Conservation (phyloP, 306 rosid genomes). For the Cicer judaicum region DNA sequence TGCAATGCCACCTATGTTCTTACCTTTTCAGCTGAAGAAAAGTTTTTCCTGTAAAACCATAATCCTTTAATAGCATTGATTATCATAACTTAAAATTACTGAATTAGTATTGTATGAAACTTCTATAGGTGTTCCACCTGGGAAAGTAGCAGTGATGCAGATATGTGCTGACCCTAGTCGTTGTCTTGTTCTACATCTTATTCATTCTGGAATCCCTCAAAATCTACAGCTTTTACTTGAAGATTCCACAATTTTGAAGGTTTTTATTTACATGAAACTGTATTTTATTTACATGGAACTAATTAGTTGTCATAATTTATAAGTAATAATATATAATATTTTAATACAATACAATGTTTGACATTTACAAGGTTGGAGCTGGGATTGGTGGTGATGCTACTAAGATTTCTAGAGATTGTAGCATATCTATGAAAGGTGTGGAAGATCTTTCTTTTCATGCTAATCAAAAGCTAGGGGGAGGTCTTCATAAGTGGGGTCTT, state of each 20-base stretch:
- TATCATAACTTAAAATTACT: constrained; percentile 23
- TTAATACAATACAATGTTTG: constrained; percentile 27
- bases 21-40: constrained; percentile 9
- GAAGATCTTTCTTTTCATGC: constrained; percentile 76
- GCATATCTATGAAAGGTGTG: constrained; percentile 65
- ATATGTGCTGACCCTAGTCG: constrained; percentile 60
- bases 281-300: constrained; percentile 1
- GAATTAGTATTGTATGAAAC: constrained; percentile 37
- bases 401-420: constrained; percentile 75
- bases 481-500: constrained; percentile 65
- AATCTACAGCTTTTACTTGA: constrained; percentile 73
- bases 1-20: constrained; percentile 2
- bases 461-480: constrained; percentile 70
- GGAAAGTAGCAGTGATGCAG: constrained; percentile 93
- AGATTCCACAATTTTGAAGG: constrained; percentile 73
- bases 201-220: constrained; percentile 86
- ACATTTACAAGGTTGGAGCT: constrained; percentile 70
- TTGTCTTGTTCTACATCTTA: constrained; percentile 82
- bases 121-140: constrained; percentile 72
- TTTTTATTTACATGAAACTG: constrained; percentile 41
- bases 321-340: neutral
- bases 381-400: constrained; percentile 72
- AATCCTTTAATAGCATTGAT: constrained; percentile 19
- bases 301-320: neutral
- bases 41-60: constrained; percentile 22